phyloP scores from a whole-genome alignment of 192 early-diverging fungal genomes.

The Umbelopsis vinacea region DNA sequence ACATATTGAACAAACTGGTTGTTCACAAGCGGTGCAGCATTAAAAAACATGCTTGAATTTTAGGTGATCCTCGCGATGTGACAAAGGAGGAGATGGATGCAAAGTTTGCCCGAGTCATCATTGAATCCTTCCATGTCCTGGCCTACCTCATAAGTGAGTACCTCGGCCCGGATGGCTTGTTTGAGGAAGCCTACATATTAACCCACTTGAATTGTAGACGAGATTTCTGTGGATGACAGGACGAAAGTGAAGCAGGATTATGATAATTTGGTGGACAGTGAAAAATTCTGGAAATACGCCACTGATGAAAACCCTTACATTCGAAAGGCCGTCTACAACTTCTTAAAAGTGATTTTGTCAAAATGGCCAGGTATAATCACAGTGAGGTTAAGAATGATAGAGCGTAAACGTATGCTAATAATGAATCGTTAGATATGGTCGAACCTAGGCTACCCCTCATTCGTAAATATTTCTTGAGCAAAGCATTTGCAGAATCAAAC shows the following conservation, averaged over 20 bases:
- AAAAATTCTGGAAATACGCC: constrained; percentile 59
- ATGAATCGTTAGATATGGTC: constrained; percentile 45
- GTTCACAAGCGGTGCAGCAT: not conserved
- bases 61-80: constrained; percentile 74
- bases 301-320: constrained; percentile 51
- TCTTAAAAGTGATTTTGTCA: constrained; percentile 54
- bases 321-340: constrained; percentile 62
- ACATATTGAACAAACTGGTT: not conserved
- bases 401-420: constrained; percentile 25
- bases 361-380: constrained; percentile 46
- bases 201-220: not conserved
- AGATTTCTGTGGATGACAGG: constrained; percentile 28
- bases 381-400: constrained; percentile 26
- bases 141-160: constrained; percentile 53
- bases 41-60: not conserved
- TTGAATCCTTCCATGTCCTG: constrained; percentile 62
- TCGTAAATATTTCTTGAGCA: constrained; percentile 59
- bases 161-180: not conserved
- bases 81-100: constrained; percentile 76
- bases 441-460: constrained; percentile 50
- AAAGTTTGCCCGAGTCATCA: constrained; percentile 70
- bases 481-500: constrained; percentile 79
- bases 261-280: constrained; percentile 52
- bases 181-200: not conserved
- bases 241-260: constrained; percentile 38